A percentile compares a stretch with the other conserved stretches of the same genome.
Evolutionary conservation across 1,284 basidiomycete species (phyloP).

Genomic region (Sporisorium iseilematis-ciliati): DNA sequence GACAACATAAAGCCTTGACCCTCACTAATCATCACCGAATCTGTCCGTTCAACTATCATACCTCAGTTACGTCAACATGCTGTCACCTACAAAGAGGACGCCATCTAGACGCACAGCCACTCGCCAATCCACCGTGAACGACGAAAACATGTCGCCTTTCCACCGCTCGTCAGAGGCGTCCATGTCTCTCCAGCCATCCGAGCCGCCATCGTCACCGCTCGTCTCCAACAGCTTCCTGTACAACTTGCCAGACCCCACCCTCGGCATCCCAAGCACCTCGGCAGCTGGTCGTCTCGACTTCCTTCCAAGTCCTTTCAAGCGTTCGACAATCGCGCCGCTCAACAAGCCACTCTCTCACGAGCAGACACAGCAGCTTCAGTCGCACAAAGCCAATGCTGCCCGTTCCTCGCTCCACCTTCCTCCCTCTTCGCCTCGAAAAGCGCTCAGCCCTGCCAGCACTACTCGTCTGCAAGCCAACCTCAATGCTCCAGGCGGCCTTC

Average conservation of each 20-base stretch:
- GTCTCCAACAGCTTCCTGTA: conserved; percentile 46
- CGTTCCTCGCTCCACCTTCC: conserved; percentile 3
- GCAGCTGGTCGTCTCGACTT: conserved; percentile 2
- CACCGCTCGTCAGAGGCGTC: conserved; percentile 13
- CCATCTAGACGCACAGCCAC: conserved; percentile 14
- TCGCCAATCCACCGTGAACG: conserved; percentile 16
- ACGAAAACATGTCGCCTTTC: conserved; percentile 37
- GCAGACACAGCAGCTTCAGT: conserved; percentile 29
- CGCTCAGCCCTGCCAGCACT: conserved; percentile 8
- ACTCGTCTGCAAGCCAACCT: conserved; percentile 20
- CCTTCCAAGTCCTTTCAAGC: conserved; percentile 28
- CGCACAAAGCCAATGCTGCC: conserved; percentile 14
- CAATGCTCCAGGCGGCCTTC: conserved; percentile 38
- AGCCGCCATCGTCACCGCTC: conserved; percentile 37
- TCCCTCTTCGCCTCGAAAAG: conserved; percentile 9
- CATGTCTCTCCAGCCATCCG: conserved; percentile 16
- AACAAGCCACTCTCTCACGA: conserved; percentile 39
- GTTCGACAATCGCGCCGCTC: conserved; percentile 29
- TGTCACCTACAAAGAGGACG: conserved; percentile 23
- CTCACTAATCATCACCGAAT: not conserved
- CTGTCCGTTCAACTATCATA: not conserved
- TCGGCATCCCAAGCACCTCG: conserved; percentile 14
- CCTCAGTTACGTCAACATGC: conserved; percentile 11
- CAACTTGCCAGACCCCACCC: conserved; percentile 47
- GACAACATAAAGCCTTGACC: not conserved